Evolutionary conservation across 345 rosid species (phyloP).

Genomic region (Passiflora organensis): DNA sequence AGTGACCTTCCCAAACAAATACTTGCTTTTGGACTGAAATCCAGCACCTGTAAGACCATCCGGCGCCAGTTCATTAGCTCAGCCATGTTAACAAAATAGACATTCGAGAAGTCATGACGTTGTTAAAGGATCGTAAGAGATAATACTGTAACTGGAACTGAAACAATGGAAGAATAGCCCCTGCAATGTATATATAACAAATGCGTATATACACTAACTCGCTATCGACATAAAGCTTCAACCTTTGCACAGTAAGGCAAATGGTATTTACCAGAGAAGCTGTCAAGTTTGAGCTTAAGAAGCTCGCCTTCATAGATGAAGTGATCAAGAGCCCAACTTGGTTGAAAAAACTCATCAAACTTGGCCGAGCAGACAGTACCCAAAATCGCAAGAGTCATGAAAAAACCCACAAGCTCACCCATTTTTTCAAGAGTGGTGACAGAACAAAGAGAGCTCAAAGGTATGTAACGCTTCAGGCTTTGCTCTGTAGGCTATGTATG

Average conservation of each 20-base stretch:
- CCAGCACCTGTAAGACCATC: conserved; percentile 68
- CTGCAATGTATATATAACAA: no score
- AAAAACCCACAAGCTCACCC: conserved; percentile 14
- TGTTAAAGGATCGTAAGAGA: no score
- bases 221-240: neutral
- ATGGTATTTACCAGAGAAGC: conserved; percentile 55
- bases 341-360: conserved; percentile 73
- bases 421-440: no score
- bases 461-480: no score
- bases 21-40: conserved; percentile 80
- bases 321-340: conserved; percentile 90
- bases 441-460: no score
- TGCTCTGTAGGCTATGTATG: no score
- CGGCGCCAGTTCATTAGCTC: neutral
- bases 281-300: conserved; percentile 83
- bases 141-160: no score
- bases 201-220: no score
- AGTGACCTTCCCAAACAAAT: conserved; percentile 83
- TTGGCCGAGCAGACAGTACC: conserved; percentile 38
- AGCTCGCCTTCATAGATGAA: conserved; percentile 68
- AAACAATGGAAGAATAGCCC: no score
- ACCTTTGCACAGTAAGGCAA: neutral
- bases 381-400: conserved; percentile 31
- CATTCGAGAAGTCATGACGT: neutral
- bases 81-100: neutral